phyloP scores from a whole-genome alignment of 2,329 filamentous ascomycete genomes.

The Ascochyta rabiei region DNA sequence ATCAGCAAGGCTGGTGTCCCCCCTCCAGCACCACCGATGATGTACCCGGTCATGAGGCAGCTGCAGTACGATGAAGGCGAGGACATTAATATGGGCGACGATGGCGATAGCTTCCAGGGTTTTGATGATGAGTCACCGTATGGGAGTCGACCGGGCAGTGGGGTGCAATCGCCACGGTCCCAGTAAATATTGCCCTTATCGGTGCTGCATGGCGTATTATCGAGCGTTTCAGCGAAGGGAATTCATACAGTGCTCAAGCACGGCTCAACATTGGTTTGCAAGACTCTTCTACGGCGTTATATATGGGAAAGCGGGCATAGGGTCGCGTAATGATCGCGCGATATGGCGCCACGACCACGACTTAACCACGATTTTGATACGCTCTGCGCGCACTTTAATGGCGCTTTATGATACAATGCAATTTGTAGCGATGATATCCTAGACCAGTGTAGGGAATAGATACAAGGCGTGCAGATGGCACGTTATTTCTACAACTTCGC shows the following conservation, averaged over 20 bases:
- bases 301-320: constrained; percentile 6
- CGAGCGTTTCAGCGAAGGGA: constrained; percentile 8
- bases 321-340: constrained; percentile 17
- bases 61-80: constrained; percentile 25
- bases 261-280: neutral
- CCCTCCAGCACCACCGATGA: constrained; percentile 34
- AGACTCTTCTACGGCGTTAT: constrained; percentile 9
- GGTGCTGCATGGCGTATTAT: neutral
- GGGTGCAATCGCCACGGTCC: constrained; percentile 30
- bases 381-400: neutral
- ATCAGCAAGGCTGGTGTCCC: constrained; percentile 48
- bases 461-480: constrained; percentile 10
- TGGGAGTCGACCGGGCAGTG: constrained; percentile 28
- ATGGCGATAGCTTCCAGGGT: constrained; percentile 40
- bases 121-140: constrained; percentile 38
- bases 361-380: constrained; percentile 15
- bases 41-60: constrained; percentile 30
- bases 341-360: constrained; percentile 19
- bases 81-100: constrained; percentile 40
- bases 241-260: neutral
- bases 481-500: neutral
- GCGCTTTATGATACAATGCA: constrained; percentile 7
- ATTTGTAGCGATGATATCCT: constrained; percentile 20
- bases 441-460: constrained; percentile 14
- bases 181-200: constrained; percentile 7